Evolutionary conservation across 2,329 filamentous ascomycete species (phyloP).

Genomic region (Calonectria hawksworthii): DNA sequence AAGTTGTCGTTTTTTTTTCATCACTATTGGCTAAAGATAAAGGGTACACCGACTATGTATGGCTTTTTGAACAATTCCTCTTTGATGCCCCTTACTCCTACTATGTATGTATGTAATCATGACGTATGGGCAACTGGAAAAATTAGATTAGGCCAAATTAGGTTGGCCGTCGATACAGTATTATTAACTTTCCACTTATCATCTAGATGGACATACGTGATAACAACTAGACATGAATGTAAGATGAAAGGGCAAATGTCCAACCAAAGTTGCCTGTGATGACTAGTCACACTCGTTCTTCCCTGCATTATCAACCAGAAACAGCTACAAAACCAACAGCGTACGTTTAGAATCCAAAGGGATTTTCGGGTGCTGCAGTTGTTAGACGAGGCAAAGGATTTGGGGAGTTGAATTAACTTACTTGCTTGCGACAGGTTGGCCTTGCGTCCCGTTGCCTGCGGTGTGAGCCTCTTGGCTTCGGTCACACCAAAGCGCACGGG

Average conservation of each 20-base stretch:
- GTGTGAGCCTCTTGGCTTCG: slow-evolving; percentile 80
- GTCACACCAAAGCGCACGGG: slow-evolving; percentile 90
- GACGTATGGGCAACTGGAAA: slow-evolving; percentile 26
- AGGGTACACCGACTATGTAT: neutral
- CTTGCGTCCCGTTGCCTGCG: slow-evolving; percentile 89
- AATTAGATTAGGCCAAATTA: slow-evolving; percentile 36
- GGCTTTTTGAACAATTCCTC: neutral
- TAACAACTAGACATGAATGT: slow-evolving; percentile 40
- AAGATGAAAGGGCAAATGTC: slow-evolving; percentile 43
- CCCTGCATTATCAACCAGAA: slow-evolving; percentile 26
- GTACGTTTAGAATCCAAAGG: slow-evolving; percentile 62
- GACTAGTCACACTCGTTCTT: slow-evolving; percentile 18
- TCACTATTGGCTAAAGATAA: neutral
- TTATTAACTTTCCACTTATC: slow-evolving; percentile 40
- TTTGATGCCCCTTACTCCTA: neutral
- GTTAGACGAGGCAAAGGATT: slow-evolving; percentile 32
- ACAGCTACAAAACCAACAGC: slow-evolving; percentile 17
- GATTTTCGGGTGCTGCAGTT: slow-evolving; percentile 64
- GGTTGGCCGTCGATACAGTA: slow-evolving; percentile 39
- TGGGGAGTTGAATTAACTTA: slow-evolving; percentile 70
- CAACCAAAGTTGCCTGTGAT: slow-evolving; percentile 31
- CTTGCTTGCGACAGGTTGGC: slow-evolving; percentile 96
- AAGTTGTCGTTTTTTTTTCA: neutral
- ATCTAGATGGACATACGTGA: slow-evolving; percentile 37
- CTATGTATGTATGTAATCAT: neutral